These are phyloP conservation scores for Cinnamomum chago DNA, from an alignment of 164 flowering plant species.

Conservation along the genomic window DNA sequence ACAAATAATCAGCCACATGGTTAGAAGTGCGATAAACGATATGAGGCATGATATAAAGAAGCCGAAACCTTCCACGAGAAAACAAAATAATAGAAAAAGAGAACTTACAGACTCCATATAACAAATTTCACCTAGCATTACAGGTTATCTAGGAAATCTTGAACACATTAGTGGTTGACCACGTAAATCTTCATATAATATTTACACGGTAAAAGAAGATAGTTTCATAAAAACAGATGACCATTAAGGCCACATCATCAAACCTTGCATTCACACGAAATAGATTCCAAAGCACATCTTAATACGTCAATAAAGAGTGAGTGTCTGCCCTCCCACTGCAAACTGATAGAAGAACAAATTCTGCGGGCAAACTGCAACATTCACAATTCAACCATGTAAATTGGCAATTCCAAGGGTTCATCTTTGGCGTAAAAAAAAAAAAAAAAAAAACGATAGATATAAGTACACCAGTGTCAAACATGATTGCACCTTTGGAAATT, in stretches of 20 bases:
- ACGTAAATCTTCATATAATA: too few relatives aligned
- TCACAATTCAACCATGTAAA: conserved; percentile 4
- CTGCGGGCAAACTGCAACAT: conserved; percentile 58
- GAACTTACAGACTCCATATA: background rate
- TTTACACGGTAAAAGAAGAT: background rate
- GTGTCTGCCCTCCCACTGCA: conserved; percentile 23
- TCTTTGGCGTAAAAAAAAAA: background rate
- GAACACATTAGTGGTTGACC: background rate
- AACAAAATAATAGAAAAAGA: too few relatives aligned
- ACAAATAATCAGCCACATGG: too few relatives aligned
- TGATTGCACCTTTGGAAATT: conserved; percentile 46
- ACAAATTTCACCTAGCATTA: background rate
- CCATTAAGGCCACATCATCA: background rate
- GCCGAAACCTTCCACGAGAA: background rate
- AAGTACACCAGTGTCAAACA: background rate
- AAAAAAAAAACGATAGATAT: background rate
- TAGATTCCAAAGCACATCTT: conserved; percentile 28
- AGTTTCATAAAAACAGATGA: background rate
- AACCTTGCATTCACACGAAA: conserved; percentile 53
- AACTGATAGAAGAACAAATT: conserved; percentile 47
- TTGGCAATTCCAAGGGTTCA: background rate
- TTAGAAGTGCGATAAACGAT: too few relatives aligned
- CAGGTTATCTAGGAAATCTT: background rate
- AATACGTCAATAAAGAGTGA: conserved; percentile 34
- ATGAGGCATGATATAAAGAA: background rate